Percentiles rank a stretch among this genome's conserved stretches.
Evolutionary conservation across 2,329 filamentous ascomycete species (phyloP).

Genomic region (Aspergillus brasiliensis): DNA sequence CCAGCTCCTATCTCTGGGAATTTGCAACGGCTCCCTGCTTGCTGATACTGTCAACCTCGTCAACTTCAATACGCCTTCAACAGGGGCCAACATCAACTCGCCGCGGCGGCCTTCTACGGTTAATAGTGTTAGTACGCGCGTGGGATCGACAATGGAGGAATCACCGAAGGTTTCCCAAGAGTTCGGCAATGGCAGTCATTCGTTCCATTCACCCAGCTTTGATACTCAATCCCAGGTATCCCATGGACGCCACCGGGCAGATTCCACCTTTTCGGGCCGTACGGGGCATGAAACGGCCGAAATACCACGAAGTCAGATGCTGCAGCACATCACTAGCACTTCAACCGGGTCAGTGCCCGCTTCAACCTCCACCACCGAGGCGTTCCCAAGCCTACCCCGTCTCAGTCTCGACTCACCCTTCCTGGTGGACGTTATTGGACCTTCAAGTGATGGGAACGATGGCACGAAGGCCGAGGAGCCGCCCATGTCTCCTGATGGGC

Average conservation of each 20-base stretch:
- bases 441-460: slow-evolving; percentile 29
- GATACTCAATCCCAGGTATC: slow-evolving; percentile 31
- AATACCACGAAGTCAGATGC: slow-evolving; percentile 52
- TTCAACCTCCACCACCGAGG: slow-evolving; percentile 23
- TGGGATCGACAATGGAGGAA: slow-evolving; percentile 64
- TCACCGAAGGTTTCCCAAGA: slow-evolving; percentile 67
- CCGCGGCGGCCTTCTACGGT: slow-evolving; percentile 53
- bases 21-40: slow-evolving; percentile 72
- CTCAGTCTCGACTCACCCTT: slow-evolving; percentile 50
- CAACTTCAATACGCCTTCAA: slow-evolving; percentile 59
- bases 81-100: slow-evolving; percentile 40
- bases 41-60: slow-evolving; percentile 61
- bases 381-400: slow-evolving; percentile 44
- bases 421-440: slow-evolving; percentile 42
- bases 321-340: slow-evolving; percentile 51
- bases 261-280: slow-evolving; percentile 56
- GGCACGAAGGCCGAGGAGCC: slow-evolving; percentile 25
- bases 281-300: slow-evolving; percentile 59
- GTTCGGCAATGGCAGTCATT: slow-evolving; percentile 67
- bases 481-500: slow-evolving; percentile 48
- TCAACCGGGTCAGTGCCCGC: slow-evolving; percentile 38
- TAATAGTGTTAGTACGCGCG: slow-evolving; percentile 57
- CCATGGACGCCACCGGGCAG: slow-evolving; percentile 54
- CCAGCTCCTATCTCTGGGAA: slow-evolving; percentile 68
- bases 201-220: slow-evolving; percentile 61